Base-by-base conservation (phyloP, 1,139 yeast species). In the Hansenula anomala region DNA sequence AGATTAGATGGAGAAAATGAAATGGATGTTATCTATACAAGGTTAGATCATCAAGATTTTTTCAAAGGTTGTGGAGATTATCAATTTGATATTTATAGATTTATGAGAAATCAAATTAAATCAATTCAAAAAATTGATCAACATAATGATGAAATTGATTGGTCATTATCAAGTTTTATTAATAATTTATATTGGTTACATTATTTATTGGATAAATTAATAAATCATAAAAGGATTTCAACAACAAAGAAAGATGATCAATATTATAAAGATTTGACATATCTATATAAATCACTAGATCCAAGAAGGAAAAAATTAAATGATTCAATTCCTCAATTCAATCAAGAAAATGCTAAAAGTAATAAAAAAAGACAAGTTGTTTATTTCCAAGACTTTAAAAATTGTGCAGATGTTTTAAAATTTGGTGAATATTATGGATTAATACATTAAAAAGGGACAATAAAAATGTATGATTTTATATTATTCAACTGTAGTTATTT, bases 21-120 rank as follows among this genome's bases (percentile, higher is more conserved):
- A n/a, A 45, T 49, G 5, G 55, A 58, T 19, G 51, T 59, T 2
- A 51, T 64, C 39, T 67, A 55, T 39, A 67, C 72, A n/a, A 60
- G 73, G 30, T 54, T 70, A 28, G 73, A 68, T 44, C 77, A 75
- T 46, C 80, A 76, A 7, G 70, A 70, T 32, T 67, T 75, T 44
- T 75, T 72, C 58, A 64, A 64, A 39, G 75, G 75, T 28, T 61
- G 67, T 36, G 74, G 74, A 10, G 78, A 73, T 44, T 69, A 71
- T 48, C 78, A 71, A 41, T 73, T 68, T 51, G 80, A 75, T 36
- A 64, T 75, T 24, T 75, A 76, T 48, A 64, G 75, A 40, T 55
- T 63, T 34, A 73, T 75, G 79, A 56, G 67, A 36, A 48, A 47
- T 28, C 49, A 49, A 36, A 36, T 54, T 14, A 45, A 43, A 28